phyloP scores from a whole-genome alignment of 306 rosid species.

The Rosa multiflora region DNA sequence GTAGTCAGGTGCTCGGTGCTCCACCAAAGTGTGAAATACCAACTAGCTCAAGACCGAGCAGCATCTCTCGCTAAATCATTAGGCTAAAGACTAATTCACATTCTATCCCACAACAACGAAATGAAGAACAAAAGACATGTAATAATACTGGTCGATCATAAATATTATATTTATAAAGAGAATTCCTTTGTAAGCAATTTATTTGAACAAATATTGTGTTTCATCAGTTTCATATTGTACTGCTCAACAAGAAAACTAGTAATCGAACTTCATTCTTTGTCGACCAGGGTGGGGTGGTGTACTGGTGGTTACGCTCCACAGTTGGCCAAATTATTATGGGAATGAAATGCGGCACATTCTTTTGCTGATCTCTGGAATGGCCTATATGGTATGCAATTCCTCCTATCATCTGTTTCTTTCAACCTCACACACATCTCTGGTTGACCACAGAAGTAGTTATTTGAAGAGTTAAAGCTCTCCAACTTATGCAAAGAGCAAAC shows the following conservation, averaged over 20 bases:
- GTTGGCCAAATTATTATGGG: constrained; percentile 34
- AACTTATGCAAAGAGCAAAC: constrained; percentile 62
- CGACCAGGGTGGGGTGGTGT: not conserved
- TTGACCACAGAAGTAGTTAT: constrained; percentile 64
- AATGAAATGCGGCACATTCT: constrained; percentile 56
- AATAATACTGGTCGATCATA: too few species aligned
- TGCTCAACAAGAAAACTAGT: not conserved
- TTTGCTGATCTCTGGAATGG: constrained; percentile 54
- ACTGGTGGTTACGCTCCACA: constrained; percentile 30
- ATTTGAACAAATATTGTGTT: not conserved
- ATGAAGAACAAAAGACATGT: too few species aligned
- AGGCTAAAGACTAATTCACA: not conserved
- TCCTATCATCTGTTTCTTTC: constrained; percentile 48
- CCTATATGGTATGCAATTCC: constrained; percentile 68
- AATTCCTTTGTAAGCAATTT: too few species aligned
- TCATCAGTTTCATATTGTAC: not conserved
- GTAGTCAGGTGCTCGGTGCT: too few species aligned
- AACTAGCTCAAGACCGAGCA: too few species aligned
- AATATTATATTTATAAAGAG: too few species aligned
- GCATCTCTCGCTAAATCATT: not conserved
- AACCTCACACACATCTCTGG: constrained; percentile 52
- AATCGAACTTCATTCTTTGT: not conserved
- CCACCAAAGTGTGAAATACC: too few species aligned
- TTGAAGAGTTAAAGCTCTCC: constrained; percentile 71
- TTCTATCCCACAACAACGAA: not conserved